Base-by-base conservation (phyloP, 2,329 filamentous ascomycete genomes). In the Gnomoniopsis smithogilvyi region DNA sequence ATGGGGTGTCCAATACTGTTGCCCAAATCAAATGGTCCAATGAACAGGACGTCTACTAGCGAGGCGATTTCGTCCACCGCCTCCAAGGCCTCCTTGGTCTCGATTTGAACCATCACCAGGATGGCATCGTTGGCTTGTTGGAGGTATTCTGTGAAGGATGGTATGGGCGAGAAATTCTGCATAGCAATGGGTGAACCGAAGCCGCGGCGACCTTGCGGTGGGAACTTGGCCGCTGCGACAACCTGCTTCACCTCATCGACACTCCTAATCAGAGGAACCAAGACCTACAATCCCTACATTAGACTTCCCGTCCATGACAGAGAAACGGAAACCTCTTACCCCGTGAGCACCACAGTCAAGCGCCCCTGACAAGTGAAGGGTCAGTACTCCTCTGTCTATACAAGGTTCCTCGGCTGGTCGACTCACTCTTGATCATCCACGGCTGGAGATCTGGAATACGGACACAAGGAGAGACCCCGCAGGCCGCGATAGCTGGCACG, bases 71-170 rank as follows among this genome's bases (percentile, higher is more conserved):
- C 82, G 36, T 88, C 84, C 1, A 88, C 79, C 14, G 73, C 72
- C 1, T 84, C 80, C 15, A 89, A 73, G 0, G 85, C 85, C 68
- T 87, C 85, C 61, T 76, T 74, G 0, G 86, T 88, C 73, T 89
- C 86, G 54, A 89, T 88, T 69, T 89, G 86, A 12, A 88, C 83
- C 73, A 88, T 86, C 17, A 83, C 87, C 59, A 89, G 68, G 22
- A 89, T 75, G 33, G 78, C 77, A 10, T 78, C 75, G 66, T 85
- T 85, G 50, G 82, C 82, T 22, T 82, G 76, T 64, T 82, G 77
- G 53, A 85, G 76, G 63, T 85, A 86, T 61, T 83, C 80, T 14
- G 79, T 78, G 61, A 80, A 77, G 12, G 73, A 77, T n/a, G 80
- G 74, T 8, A 73, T 67, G 1, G 78, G 74, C 41, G 70, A 67